Percentiles rank a stretch among this genome's conserved stretches.
phyloP scores from a whole-genome alignment of 2,329 filamentous ascomycete species.

The Arthrobotrys pseudoclavata region DNA sequence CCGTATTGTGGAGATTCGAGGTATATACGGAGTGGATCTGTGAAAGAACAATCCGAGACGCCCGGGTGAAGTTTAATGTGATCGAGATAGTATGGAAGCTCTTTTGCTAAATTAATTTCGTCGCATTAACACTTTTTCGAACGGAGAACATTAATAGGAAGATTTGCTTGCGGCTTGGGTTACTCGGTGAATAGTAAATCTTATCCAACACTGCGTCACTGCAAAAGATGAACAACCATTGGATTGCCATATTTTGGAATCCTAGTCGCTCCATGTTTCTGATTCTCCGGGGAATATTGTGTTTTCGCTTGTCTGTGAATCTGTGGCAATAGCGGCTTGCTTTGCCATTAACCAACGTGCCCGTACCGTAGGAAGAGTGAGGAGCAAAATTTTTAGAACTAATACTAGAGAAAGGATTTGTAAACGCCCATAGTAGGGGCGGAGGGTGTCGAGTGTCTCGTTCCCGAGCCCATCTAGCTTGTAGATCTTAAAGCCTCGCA shows the following conservation, averaged over 20 bases:
- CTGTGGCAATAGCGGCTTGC: background rate
- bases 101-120: background rate
- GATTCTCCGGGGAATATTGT: background rate
- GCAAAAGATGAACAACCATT: background rate
- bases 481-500: background rate
- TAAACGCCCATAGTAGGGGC: background rate
- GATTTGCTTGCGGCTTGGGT: background rate
- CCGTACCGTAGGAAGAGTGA: background rate
- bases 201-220: background rate
- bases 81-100: background rate
- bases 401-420: background rate
- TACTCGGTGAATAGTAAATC: background rate
- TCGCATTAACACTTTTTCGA: background rate
- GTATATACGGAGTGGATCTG: background rate
- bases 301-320: background rate
- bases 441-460: background rate
- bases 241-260: background rate
- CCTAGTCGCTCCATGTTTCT: conserved; percentile 2
- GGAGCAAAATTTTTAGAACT: background rate
- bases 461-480: background rate
- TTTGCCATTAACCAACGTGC: background rate
- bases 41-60: background rate
- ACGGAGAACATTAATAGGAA: background rate
- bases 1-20: background rate
- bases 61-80: background rate